Conservation (phyloP, 495 filamentous ascomycete genomes). For the Neurospora sp. region DNA sequence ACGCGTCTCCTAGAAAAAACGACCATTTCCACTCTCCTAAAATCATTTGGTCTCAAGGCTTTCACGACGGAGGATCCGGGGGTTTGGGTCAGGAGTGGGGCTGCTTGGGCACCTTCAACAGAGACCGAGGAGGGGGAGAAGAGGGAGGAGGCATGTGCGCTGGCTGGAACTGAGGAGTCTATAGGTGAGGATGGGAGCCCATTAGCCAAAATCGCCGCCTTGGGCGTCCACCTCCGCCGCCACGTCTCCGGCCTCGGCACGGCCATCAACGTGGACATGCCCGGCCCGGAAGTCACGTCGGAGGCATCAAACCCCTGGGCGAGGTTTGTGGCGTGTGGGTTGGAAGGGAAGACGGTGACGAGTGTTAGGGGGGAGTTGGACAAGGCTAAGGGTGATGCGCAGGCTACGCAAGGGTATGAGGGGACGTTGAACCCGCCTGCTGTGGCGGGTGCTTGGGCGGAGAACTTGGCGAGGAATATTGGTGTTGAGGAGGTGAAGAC, state of each 20-base stretch:
- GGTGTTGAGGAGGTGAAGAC: constrained; percentile 15
- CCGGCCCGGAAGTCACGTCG: constrained; percentile 5
- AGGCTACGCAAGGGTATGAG: not conserved
- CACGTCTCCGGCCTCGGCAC: constrained; percentile 82
- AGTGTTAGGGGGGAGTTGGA: constrained; percentile 39
- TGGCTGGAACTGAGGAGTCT: not conserved
- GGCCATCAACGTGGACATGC: constrained; percentile 68
- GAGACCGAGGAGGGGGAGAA: not conserved
- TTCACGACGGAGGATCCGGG: constrained; percentile 69
- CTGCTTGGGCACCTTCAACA: not conserved
- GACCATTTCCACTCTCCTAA: constrained; percentile 51
- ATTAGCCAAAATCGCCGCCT: constrained; percentile 68
- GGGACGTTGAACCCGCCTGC: not conserved
- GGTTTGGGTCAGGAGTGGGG: constrained; percentile 54
- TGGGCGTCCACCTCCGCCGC: constrained; percentile 80
- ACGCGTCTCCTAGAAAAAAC: constrained; percentile 66
- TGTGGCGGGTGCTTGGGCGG: constrained; percentile 14
- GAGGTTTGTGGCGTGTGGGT: constrained; percentile 78
- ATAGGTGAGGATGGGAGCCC: not conserved
- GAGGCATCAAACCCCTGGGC: constrained; percentile 30
- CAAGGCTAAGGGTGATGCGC: not conserved
- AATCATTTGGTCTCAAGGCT: constrained; percentile 44
- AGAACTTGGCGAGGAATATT: constrained; percentile 15
- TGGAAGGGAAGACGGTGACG: constrained; percentile 68
- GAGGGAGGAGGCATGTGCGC: not conserved